Conservation (phyloP, 805 yeast species). For the Lipomyces lipofer region DNA sequence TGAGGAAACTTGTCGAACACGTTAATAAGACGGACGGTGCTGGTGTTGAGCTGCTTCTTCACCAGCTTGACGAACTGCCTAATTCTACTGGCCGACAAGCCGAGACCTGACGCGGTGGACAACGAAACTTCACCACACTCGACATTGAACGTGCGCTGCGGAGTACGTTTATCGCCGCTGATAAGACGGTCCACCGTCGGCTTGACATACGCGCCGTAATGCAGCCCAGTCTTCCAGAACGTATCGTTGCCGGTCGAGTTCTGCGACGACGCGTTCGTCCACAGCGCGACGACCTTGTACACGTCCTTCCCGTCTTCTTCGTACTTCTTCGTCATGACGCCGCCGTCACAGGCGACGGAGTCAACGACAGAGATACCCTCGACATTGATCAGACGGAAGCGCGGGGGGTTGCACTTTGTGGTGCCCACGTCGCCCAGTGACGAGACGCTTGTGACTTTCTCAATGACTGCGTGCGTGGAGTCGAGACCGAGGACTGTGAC, state of each 20-base stretch:
- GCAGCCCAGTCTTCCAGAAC: constrained; percentile 26
- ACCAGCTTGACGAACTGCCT: constrained; percentile 13
- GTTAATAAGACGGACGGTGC: constrained; percentile 5
- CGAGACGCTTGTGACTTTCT: constrained; percentile 16
- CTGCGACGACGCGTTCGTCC: constrained; percentile 28
- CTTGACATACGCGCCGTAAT: constrained; percentile 22
- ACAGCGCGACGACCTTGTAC: constrained; percentile 20
- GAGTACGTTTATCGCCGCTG: not conserved
- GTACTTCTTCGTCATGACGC: constrained; percentile 13
- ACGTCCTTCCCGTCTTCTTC: constrained; percentile 1
- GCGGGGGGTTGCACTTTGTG: constrained; percentile 29
- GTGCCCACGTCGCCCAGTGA: constrained; percentile 21
- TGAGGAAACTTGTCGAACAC: constrained; percentile 28
- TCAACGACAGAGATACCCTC: constrained; percentile 24
- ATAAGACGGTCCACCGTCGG: constrained; percentile 12
- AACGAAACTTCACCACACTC: constrained; percentile 20
- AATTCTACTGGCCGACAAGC: constrained; percentile 16
- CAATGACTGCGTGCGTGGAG: constrained; percentile 14
- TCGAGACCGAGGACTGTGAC: constrained; percentile 20
- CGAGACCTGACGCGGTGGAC: constrained; percentile 21
- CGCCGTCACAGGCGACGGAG: constrained; percentile 25
- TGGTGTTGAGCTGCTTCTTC: constrained; percentile 14
- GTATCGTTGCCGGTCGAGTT: constrained; percentile 18
- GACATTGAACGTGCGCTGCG: constrained; percentile 24
- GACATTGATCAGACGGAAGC: constrained; percentile 23